Evolutionary conservation across 2,329 filamentous ascomycete species (phyloP), one percentile per base, ranked within the genome.

Genomic region (Fusarium chuoi): DNA sequence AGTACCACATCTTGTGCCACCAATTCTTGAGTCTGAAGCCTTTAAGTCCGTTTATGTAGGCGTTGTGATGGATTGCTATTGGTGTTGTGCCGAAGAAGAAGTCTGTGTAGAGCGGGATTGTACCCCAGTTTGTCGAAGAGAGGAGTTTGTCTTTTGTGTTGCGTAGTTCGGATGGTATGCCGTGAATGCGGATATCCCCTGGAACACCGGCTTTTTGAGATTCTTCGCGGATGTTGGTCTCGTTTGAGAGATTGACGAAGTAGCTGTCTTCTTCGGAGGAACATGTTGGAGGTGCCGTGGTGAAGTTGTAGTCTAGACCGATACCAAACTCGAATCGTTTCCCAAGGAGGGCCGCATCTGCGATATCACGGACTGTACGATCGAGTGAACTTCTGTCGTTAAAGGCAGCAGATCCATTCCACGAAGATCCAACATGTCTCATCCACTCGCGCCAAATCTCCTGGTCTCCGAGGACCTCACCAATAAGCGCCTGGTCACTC

Each of bases 401-500:
- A 8, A 68, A 42, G 1, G 81, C 66, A 2, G 35, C 26, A 1
- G 68, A 72, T 7, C 81, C 81, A 59, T 83, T 78, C 82, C 82
- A 84, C 0, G 78, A 78, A 20, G 75, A 68, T 3, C 70, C 77
- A 2, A 83, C 65, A 28, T 74, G 49, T 11, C 75, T 77, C 46
- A 77, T 68, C 80, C 81, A 83, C 36, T 78, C 74, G 4, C 82
- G 80, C 78, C 80, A 83, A 38, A 82, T 78, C 65, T 83, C 80
- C 57, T 84, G 82, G 26, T 84, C 82, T 15, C 81, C 82, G 13
- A 83, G 79, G n/a, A 83, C 81, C 41, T 84, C 82, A 1, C 76
- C 82, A 4, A 84, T 70, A 10, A 84, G 79, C 0, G 82, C 81
- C 56, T 84, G 82, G 44, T 83, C 81, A 68, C 81, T 83, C 82